A percentile compares a stretch with the other conserved stretches of the same genome.
These are phyloP conservation scores for Volvox carteri DNA, from an alignment of 163 green algal species.

Conservation along the genomic window DNA sequence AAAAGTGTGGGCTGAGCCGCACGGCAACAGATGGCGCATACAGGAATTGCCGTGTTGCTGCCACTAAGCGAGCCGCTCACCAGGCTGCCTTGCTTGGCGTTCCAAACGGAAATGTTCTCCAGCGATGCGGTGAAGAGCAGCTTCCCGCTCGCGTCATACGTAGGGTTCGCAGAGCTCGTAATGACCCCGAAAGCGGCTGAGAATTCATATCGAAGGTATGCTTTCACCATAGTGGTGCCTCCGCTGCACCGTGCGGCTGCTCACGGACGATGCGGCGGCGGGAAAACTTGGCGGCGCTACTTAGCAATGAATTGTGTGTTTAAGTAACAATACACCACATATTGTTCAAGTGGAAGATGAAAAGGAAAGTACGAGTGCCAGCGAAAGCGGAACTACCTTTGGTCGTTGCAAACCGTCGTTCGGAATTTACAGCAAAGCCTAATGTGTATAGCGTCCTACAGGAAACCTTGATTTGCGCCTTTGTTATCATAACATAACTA, in stretches of 20 bases:
- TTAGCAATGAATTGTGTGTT: not conserved
- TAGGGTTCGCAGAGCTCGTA: conserved; percentile 73
- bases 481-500: too few species aligned
- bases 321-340: not conserved
- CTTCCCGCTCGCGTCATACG: conserved; percentile 79
- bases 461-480: too few species aligned
- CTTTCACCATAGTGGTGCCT: conserved; percentile 92
- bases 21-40: too few species aligned
- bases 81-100: conserved; percentile 84
- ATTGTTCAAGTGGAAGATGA: too few species aligned
- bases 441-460: too few species aligned
- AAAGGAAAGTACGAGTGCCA: too few species aligned
- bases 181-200: conserved; percentile 88
- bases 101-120: conserved; percentile 91
- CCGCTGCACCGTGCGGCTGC: not conserved
- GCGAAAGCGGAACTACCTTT: too few species aligned
- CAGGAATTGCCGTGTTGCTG: too few species aligned
- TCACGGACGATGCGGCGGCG: conserved; percentile 2
- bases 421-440: too few species aligned
- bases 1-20: too few species aligned
- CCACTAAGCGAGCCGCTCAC: too few species aligned
- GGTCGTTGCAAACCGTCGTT: not conserved
- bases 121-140: conserved; percentile 82
- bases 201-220: conserved; percentile 95
- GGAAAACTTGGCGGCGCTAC: not conserved